Evolutionary conservation across 2,329 filamentous ascomycete genomes (phyloP), one percentile per base, ranked within the genome.

Genomic region (Colletotrichum trifolii): DNA sequence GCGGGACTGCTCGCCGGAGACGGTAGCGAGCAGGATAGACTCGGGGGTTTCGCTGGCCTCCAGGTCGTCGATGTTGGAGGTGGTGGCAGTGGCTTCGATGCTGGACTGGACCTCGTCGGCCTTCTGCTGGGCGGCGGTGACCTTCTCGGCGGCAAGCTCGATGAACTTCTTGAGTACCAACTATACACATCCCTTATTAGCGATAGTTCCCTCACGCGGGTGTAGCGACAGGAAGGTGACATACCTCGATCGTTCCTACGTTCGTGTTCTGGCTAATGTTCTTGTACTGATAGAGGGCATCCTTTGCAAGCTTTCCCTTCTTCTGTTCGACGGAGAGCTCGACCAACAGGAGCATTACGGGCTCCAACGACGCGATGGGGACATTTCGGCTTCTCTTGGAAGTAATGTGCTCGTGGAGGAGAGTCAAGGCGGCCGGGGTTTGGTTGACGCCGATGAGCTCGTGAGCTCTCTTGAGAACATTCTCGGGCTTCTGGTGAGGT

Each of bases 251-350:
- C 67, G 96, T 99, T 73, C 89, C 94, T 71, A 99, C 94, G 77
- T 98, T 98, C 73, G 95, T 97, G 83, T 99, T 99, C 81, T 99
- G 96, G 60, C 94, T 95, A 72, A 97, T 98, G 81, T 99, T 99
- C 87, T 99, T 99, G 88, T 99, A 99, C 80, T 97, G 96, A 80
- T 98, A 99, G 53, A 99, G 87, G 67, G 96, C 96, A 83, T 99
- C 96, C 87, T 99, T 99, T 79, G 95, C 96, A 67, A 96, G 87
- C 82, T 99, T 99, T 73, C 96, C 96, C 83, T 98, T 99, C 83
- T 96, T 94, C 74, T 97, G 89, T 76, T 98, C 95, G 75, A 99
- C 96, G 71, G 92, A 97, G 66, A 98, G 88, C 82, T 98, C 94
- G 75, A 99, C 95, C 76, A 99, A 91, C 71, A 97, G 90, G 81